Conservation (phyloP, 78 protist genomes). For the Dictyostelium firmibasis region DNA sequence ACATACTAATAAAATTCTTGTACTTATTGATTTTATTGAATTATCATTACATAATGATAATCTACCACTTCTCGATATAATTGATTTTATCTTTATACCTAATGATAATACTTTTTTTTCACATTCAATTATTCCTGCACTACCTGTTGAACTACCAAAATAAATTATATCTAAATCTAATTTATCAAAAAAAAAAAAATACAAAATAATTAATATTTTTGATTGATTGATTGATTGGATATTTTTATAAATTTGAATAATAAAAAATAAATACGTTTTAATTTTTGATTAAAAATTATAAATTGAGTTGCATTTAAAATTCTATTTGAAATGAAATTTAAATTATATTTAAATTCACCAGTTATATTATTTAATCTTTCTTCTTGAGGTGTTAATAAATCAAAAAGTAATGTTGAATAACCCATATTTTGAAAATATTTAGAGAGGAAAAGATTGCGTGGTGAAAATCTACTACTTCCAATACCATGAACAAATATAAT, state of each 20-base stretch:
- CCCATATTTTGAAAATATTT: background rate
- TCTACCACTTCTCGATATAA: background rate
- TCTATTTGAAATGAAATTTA: background rate
- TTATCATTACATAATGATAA: background rate
- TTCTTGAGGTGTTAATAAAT: constrained; percentile 14
- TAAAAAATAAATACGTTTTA: background rate
- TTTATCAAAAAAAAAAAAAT: background rate
- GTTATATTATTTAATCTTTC: constrained; percentile 3
- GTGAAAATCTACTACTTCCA: background rate
- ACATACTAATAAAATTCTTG: background rate
- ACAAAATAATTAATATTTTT: background rate
- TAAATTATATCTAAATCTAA: background rate
- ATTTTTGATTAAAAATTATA: background rate
- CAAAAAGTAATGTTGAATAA: constrained; percentile 7
- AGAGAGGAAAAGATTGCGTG: background rate
- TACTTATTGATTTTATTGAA: background rate
- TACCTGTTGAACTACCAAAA: background rate
- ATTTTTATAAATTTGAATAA: background rate
- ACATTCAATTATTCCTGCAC: background rate
- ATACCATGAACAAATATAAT: constrained; percentile 8
- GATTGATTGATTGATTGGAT: too few relatives aligned
- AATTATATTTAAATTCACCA: constrained; percentile 9
- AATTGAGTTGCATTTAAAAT: constrained; percentile 7
- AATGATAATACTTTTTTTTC: background rate
- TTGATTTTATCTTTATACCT: background rate